A percentile compares a stretch with the other conserved stretches of the same genome.
Evolutionary conservation across 1,284 basidiomycete species (phyloP).

Genomic region (Sphaerobolus stellatus): DNA sequence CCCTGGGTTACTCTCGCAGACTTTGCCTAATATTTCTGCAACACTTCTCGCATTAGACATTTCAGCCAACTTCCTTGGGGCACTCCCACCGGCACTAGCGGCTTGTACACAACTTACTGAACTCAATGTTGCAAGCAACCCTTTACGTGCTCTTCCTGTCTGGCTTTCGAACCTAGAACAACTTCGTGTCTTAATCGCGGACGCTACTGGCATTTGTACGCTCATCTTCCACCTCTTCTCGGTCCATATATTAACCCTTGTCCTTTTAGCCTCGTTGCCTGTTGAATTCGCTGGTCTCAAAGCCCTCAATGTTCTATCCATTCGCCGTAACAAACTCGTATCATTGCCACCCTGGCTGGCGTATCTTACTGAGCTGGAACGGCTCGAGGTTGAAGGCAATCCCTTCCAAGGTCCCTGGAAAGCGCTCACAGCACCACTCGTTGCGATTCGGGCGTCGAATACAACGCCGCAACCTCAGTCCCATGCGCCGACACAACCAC

Average conservation of each 20-base stretch:
- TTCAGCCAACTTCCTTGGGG: slow-evolving; percentile 80
- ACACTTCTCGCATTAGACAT: slow-evolving; percentile 89
- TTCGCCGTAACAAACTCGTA: slow-evolving; percentile 85
- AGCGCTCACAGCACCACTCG: slow-evolving; percentile 79
- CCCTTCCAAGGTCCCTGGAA: slow-evolving; percentile 92
- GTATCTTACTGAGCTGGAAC: slow-evolving; percentile 78
- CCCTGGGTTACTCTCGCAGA: slow-evolving; percentile 66
- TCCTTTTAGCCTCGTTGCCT: slow-evolving; percentile 52
- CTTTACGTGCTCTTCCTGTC: slow-evolving; percentile 78
- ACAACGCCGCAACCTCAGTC: not conserved
- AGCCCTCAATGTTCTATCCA: slow-evolving; percentile 81
- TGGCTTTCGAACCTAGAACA: slow-evolving; percentile 71
- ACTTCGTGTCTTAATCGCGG: slow-evolving; percentile 86
- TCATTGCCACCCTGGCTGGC: slow-evolving; percentile 94
- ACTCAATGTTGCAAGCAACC: slow-evolving; percentile 90
- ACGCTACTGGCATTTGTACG: slow-evolving; percentile 72
- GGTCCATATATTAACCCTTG: not conserved
- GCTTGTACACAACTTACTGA: slow-evolving; percentile 85
- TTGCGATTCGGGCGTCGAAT: slow-evolving; percentile 35
- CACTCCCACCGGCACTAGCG: slow-evolving; percentile 77
- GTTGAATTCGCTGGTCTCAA: slow-evolving; percentile 65
- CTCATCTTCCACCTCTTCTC: not conserved
- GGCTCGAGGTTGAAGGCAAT: slow-evolving; percentile 89
- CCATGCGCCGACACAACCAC: not conserved
- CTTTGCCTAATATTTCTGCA: slow-evolving; percentile 67